These are phyloP conservation scores for Phytopythium cucurbitacearum DNA, from an alignment of 352 stramenopile species.

Conservation along the genomic window DNA sequence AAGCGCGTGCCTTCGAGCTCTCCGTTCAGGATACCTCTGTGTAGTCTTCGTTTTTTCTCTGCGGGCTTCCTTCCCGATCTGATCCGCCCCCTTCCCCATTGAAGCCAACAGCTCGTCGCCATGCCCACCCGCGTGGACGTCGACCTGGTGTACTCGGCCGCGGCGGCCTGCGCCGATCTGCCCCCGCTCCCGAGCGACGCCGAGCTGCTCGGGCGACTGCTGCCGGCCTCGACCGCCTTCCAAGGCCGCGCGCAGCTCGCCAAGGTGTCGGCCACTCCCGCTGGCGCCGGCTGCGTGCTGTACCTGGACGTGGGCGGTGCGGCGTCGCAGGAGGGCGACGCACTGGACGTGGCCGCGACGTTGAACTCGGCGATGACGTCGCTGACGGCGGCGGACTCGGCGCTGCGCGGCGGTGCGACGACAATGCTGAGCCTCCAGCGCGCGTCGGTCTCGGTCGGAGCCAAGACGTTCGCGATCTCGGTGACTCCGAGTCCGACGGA, in stretches of 20 bases:
- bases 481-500: slow-evolving; percentile 6
- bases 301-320: slow-evolving; percentile 28
- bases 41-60: no score
- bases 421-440: slow-evolving; percentile 3
- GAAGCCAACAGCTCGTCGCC: no score
- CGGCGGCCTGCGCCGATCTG: slow-evolving; percentile 13
- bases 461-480: slow-evolving; percentile 23
- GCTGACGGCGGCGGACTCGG: slow-evolving; percentile 11
- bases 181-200: slow-evolving; percentile 16
- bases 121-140: slow-evolving; percentile 9
- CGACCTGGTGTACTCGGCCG: slow-evolving; percentile 32
- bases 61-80: background rate
- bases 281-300: slow-evolving; percentile 24
- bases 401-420: slow-evolving; percentile 3
- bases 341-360: slow-evolving; percentile 15
- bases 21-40: no score
- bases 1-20: background rate
- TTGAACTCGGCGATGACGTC: slow-evolving; percentile 21
- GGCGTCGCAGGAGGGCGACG: slow-evolving; percentile 4
- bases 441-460: slow-evolving; percentile 10
- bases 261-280: slow-evolving; percentile 16
- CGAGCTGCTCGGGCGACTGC: slow-evolving; percentile 14
- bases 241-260: slow-evolving; percentile 34
- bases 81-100: background rate
- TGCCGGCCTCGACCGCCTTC: slow-evolving; percentile 17